Base-by-base conservation (phyloP, 805 yeast genomes). In the Candida ficus region DNA sequence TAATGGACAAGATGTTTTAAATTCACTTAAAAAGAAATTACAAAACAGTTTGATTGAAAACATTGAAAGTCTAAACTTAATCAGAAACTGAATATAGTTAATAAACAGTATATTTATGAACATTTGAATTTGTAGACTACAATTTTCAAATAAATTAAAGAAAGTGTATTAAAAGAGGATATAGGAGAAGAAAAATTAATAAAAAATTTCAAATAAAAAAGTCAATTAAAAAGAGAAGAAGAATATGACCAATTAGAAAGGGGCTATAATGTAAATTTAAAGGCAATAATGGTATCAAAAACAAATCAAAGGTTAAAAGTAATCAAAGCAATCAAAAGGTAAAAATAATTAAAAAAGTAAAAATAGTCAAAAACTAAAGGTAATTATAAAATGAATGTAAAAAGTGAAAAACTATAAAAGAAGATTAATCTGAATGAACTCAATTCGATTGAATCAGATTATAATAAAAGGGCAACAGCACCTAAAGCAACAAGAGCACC, bases 1-100 rank as follows among this genome's bases (percentile, higher is more conserved):
- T 14, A 37, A 40, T 19, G 35, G 25, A 2, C 14, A 40, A 2
- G 37, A 18, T 16, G 26, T 53, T 3, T 39, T 54, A 29, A 25
- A 33, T 2, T 42, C 37, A 11, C 42, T 54, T 25, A 50, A 45
- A 23, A 16, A n/a, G 3, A 51, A 41, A 38, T 8, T 32, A 4
- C 16, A 33, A 7, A 33, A 25, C 21, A 33, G 29, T 7, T 21
- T 35, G 2, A 34, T 35, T 21, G 17, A 17, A 2, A 21, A 18
- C 25, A 40, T 40, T 21, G 20, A 30, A n/a, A 30, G 29, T 13
- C 5, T 40, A 19, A 35, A 20, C 14, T 34, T 39, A 34, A 25
- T 40, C 9, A 35, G 38, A 30, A 20, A 38, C 17, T 25, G 27
- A 25, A 12, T 11, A 25, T 11, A 25, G 27, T 9, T 19, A 20